Conservation (phyloP, 768 basidiomycete genomes). For the Macrolepiota albuminosa region DNA sequence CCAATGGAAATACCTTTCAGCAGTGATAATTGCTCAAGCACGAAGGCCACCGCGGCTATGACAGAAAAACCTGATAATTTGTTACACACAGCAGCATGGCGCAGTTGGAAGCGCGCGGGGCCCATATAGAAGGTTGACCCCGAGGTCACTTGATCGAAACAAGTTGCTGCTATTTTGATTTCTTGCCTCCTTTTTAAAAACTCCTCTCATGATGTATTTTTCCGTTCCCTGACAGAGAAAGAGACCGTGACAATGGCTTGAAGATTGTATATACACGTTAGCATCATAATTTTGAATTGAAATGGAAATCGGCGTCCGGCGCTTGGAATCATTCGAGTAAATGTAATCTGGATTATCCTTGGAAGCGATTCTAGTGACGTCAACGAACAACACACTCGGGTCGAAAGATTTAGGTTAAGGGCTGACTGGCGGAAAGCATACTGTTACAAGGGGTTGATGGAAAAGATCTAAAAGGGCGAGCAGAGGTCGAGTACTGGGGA, state of each 20-base stretch:
- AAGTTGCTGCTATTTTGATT: slow-evolving; percentile 11
- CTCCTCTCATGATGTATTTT: too few species aligned
- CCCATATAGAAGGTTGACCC: slow-evolving; percentile 11
- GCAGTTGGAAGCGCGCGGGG: slow-evolving; percentile 19
- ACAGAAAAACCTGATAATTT: too few species aligned
- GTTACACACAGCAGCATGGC: slow-evolving; percentile 9
- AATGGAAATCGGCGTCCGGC: too few species aligned
- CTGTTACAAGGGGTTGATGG: slow-evolving; percentile 12
- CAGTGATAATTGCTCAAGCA: too few species aligned
- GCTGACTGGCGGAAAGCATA: background rate
- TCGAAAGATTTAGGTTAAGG: background rate
- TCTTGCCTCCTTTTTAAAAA: too few species aligned
- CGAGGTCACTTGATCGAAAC: slow-evolving; percentile 14
- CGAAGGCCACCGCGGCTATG: too few species aligned
- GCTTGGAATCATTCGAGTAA: too few species aligned
- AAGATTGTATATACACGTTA: too few species aligned
- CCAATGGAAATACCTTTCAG: too few species aligned
- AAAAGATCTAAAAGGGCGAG: slow-evolving; percentile 10
- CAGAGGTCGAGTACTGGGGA: slow-evolving; percentile 7
- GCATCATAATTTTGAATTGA: too few species aligned
- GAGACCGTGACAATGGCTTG: background rate
- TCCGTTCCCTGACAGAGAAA: too few species aligned
- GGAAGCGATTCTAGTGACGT: background rate
- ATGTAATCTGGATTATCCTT: background rate
- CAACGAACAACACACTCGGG: background rate